Evolutionary conservation across 441 rosid genomes (phyloP), one percentile per base, ranked within the genome.

Genomic region (Erodium moschatum): DNA sequence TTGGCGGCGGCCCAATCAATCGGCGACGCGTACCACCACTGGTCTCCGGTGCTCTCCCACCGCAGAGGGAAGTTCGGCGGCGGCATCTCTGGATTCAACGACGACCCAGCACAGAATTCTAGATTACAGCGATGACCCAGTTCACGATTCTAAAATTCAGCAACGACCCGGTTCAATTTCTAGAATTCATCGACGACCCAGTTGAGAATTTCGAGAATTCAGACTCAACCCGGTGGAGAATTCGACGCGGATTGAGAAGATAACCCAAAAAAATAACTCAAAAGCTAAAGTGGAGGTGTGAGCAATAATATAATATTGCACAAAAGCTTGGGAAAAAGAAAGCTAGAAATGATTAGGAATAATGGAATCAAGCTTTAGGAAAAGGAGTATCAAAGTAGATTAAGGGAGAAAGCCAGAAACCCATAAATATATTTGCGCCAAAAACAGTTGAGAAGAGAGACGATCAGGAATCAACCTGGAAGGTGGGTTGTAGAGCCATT

Each of bases 11-110:
- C 98, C 71, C 87, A 89, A 70, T 93, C 98, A n/a, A 93, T 91
- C 1, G 98, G 98, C 5, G 96, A 87, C 12, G 93, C 98, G 69
- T 86, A 93, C 98, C 98, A 93, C 98, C 98, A 93, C 67, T 89
- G 97, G 72, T 93, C 97, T 19, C 97, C 96, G 5, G 96, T 93
- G 80, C 97, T 91, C 70, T 93, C 97, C 98, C 98, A 93, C 16
- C 96, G 85, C 20, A 93, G 96, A 63, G 98, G 94, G 76, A 94
- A 94, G 80, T 84, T 77, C 5, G 82, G 78, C 48, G 93, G 92
- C 67, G 90, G n/a, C n/a, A n/a, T n/a, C n/a, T n/a, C n/a, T n/a
- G n/a, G 18, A 54, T 54, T 18, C 61, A 18, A 16, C 61, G 18
- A 54, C 19, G 61, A 54, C 61, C 61, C 61, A 54, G 21, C 18